Base-by-base conservation (phyloP, 805 yeast species). In the Kregervanrija delftensis region DNA sequence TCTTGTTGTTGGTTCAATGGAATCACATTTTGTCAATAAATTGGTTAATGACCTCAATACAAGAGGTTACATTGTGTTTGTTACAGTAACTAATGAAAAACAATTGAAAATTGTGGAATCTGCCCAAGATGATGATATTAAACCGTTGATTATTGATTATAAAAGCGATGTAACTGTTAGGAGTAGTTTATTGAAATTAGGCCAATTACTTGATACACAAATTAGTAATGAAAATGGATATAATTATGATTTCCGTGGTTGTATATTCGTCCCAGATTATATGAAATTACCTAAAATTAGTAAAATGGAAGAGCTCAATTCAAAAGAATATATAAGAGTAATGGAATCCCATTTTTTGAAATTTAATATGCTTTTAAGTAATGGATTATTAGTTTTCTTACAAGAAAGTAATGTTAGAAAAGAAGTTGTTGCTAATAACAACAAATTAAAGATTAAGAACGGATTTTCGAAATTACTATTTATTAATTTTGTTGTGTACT, bases 41-140 rank as follows among this genome's bases (percentile, higher is more conserved):
- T 65, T 87, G 30, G 86, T 89, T 1, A 71, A 76, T 45, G 96
- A 87, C 58, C 71, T 87, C 50, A 89, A 86, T 50, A 73, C 74
- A 38, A 68, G 95, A 43, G 95, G 96, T 1, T 86, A 84, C 58
- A 82, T 88, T 31, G 89, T 88, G 3, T 87, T 83, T 58, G 71
- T 87, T 50, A 81, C 95, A 0, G 76, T 81, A n/a, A 60, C 76
- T n/a, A 77, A 73, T 47, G 86, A 80, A 30, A 72, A 69, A 49
- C 87, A 82, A 49, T 59, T 69, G 37, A 67, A 64, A 51, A 72
- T 73, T 43, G 67, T 79, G 40, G 76, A 73, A 48, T 74, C 67
- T 48, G 86, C 84, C 46, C 73, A 81, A 39, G 77, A 83, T 12
- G 74, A 76, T 17, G 95, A 87, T 58, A 74, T 86, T 44, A 76